Percentiles rank a stretch among this genome's conserved stretches.
Evolutionary conservation across 768 basidiomycete species (phyloP).

Genomic region (Auricularia heimuer): DNA sequence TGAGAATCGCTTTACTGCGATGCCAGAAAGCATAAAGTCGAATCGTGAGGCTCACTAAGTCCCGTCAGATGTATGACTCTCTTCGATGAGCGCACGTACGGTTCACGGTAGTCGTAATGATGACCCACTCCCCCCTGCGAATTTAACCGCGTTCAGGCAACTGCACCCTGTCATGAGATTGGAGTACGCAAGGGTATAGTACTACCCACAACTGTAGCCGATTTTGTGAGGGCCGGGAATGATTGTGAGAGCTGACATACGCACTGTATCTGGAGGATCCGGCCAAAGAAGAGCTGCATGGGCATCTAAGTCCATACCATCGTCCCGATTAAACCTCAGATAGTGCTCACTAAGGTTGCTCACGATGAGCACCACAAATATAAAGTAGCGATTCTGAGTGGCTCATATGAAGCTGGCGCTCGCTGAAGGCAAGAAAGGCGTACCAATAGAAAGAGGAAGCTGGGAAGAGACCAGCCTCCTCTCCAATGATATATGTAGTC

Average conservation of each 20-base stretch:
- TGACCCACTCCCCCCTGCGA: background rate
- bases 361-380: background rate
- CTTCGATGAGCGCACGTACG: background rate
- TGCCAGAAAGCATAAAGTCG: background rate
- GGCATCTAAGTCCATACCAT: background rate
- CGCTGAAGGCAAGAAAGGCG: too few species aligned
- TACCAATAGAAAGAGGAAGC: background rate
- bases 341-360: background rate
- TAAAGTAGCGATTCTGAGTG: constrained; percentile 1
- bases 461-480: background rate
- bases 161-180: background rate
- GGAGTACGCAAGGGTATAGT: background rate
- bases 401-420: background rate
- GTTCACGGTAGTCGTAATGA: background rate
- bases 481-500: background rate
- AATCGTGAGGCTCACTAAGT: background rate
- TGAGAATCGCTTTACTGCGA: background rate
- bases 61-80: background rate
- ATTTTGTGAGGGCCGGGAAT: background rate
- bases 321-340: background rate
- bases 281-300: background rate
- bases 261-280: background rate
- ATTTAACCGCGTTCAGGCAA: background rate
- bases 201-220: background rate
- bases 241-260: background rate